Percentiles rank a stretch among this genome's conserved stretches.
phyloP scores from a whole-genome alignment of 768 basidiomycete genomes.

The Fistulinella prunicolor region DNA sequence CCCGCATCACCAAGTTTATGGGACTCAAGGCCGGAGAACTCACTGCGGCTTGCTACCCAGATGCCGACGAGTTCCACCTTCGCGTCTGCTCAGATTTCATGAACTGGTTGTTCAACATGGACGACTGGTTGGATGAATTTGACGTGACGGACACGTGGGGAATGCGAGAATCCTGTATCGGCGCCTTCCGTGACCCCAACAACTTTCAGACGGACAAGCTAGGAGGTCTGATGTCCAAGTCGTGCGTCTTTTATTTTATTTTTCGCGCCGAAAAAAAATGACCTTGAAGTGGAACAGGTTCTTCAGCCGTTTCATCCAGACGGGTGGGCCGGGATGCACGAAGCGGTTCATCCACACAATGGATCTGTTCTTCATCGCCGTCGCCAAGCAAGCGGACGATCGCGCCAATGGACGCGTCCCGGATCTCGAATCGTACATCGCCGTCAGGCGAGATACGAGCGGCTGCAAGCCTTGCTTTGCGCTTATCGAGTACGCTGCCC shows the following conservation, averaged over 20 bases:
- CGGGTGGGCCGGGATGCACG: slow-evolving; percentile 39
- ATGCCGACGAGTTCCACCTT: slow-evolving; percentile 52
- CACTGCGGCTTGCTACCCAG: slow-evolving; percentile 62
- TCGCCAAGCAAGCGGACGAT: slow-evolving; percentile 43
- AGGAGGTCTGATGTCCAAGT: slow-evolving; percentile 32
- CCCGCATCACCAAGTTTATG: slow-evolving; percentile 40
- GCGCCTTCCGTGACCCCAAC: slow-evolving; percentile 29
- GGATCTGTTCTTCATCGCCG: slow-evolving; percentile 41
- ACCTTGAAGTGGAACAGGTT: slow-evolving; percentile 27
- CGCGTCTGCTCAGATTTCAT: slow-evolving; percentile 68
- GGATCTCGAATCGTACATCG: slow-evolving; percentile 53
- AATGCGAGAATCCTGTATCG: slow-evolving; percentile 30
- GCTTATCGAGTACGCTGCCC: slow-evolving; percentile 52
- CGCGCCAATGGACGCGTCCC: slow-evolving; percentile 36
- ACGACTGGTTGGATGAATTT: slow-evolving; percentile 42
- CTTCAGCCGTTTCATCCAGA: slow-evolving; percentile 37
- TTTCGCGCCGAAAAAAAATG: not conserved
- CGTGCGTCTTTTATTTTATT: slow-evolving; percentile 24
- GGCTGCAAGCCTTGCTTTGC: slow-evolving; percentile 51
- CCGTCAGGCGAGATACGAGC: slow-evolving; percentile 51
- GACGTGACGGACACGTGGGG: slow-evolving; percentile 30
- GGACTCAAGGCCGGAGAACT: slow-evolving; percentile 66
- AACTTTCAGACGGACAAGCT: slow-evolving; percentile 27
- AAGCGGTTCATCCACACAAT: slow-evolving; percentile 41
- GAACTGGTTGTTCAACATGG: slow-evolving; percentile 43